Evolutionary conservation across 345 rosid species (phyloP).

Genomic region (Heritiera fomes): DNA sequence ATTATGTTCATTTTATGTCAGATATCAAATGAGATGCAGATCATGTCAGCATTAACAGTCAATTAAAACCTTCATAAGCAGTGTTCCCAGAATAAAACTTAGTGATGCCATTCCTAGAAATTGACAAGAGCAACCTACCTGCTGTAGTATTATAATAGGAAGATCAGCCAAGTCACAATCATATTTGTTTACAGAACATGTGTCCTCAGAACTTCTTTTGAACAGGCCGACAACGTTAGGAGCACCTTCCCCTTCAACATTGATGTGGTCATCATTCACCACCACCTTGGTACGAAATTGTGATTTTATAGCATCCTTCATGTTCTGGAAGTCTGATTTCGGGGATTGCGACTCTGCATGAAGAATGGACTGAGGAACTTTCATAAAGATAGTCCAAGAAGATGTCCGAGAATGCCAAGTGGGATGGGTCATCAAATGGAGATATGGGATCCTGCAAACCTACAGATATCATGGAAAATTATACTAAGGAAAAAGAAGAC

Average conservation of each 20-base stretch:
- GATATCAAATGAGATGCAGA: background rate
- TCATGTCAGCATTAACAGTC: background rate
- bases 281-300: constrained; percentile 83
- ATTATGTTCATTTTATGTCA: background rate
- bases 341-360: constrained; percentile 42
- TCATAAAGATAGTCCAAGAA: constrained; percentile 85
- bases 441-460: constrained; percentile 84
- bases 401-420: constrained; percentile 94
- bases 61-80: background rate
- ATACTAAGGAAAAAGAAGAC: background rate
- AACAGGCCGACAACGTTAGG: constrained; percentile 76
- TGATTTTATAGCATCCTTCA: constrained; percentile 50
- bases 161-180: constrained; percentile 79
- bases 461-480: constrained; percentile 25
- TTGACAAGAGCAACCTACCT: constrained; percentile 47
- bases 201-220: constrained; percentile 65
- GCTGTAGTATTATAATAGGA: constrained; percentile 76
- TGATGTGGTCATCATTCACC: constrained; percentile 70
- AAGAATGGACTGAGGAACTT: constrained; percentile 74
- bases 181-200: constrained; percentile 68
- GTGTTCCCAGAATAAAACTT: background rate
- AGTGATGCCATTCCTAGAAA: background rate
- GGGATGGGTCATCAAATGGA: constrained; percentile 85
- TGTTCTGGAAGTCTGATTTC: constrained; percentile 38
- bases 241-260: constrained; percentile 87